Conservation (phyloP, 345 rosid genomes). For the Punica granatum region DNA sequence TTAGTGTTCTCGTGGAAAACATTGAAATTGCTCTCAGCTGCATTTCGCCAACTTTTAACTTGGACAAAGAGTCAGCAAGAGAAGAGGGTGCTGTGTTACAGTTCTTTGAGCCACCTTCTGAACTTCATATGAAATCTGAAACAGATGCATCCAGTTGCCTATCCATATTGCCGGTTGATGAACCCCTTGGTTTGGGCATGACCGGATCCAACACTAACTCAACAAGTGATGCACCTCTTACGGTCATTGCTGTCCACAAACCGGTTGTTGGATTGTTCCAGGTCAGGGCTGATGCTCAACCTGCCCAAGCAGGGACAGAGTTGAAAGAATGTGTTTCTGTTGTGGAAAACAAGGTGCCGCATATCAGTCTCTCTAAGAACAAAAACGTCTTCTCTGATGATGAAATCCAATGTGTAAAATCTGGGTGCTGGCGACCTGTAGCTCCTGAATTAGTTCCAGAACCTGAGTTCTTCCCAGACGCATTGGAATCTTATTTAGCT, state of each 20-base stretch:
- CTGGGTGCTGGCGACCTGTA: constrained; percentile 36
- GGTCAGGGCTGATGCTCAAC: too few species aligned
- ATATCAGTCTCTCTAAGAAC: too few species aligned
- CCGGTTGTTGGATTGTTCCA: too few species aligned
- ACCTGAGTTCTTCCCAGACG: constrained; percentile 46
- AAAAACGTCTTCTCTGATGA: too few species aligned
- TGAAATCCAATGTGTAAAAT: too few species aligned
- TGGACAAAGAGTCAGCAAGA: not conserved
- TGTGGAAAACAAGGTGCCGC: too few species aligned
- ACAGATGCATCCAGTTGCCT: constrained; percentile 14
- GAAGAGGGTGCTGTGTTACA: not conserved
- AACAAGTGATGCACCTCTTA: too few species aligned
- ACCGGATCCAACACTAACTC: not conserved
- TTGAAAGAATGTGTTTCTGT: too few species aligned
- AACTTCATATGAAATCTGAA: constrained; percentile 19
- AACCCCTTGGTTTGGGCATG: not conserved
- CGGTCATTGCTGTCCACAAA: too few species aligned
- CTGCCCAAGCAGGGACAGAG: too few species aligned
- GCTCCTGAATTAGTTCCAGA: constrained; percentile 34
- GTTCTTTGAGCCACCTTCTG: constrained; percentile 1
- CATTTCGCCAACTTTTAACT: constrained; percentile 2
- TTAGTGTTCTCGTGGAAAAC: constrained; percentile 41
- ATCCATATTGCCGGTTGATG: not conserved
- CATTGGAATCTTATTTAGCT: constrained; percentile 19
- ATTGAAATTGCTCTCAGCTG: constrained; percentile 5